These are phyloP conservation scores for Hanseniaspora lachancei DNA, from an alignment of 805 yeast genomes.

Conservation along the genomic window DNA sequence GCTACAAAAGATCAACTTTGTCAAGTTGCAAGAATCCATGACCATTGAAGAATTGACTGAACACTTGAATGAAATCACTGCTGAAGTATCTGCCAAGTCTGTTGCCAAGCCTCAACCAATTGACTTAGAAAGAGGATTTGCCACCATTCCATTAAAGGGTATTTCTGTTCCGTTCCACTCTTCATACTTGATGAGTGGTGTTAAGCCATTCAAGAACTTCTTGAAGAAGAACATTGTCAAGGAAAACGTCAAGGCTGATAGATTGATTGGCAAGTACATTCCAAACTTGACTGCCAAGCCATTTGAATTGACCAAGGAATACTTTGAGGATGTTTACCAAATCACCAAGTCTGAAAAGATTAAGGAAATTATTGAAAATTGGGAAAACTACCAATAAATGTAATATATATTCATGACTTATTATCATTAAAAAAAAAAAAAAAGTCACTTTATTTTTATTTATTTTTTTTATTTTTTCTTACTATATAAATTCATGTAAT, in stretches of 20 bases:
- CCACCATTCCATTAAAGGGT: constrained; percentile 95
- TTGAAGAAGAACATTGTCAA: constrained; percentile 88
- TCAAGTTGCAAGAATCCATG: constrained; percentile 67
- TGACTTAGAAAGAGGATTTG: constrained; percentile 93
- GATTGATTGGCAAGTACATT: constrained; percentile 87
- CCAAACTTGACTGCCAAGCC: constrained; percentile 98
- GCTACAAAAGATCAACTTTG: constrained; percentile 86
- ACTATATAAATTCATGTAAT: constrained; percentile 26
- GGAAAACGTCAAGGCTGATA: constrained; percentile 88
- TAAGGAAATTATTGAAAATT: constrained; percentile 78
- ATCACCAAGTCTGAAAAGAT: constrained; percentile 86
- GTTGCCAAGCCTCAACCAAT: constrained; percentile 89
- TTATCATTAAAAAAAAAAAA: neutral
- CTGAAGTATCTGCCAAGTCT: constrained; percentile 71
- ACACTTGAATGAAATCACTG: constrained; percentile 77
- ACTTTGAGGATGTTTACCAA: constrained; percentile 88
- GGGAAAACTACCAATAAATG: constrained; percentile 64
- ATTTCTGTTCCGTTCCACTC: constrained; percentile 99
- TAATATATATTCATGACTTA: neutral
- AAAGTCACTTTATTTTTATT: too few relatives aligned
- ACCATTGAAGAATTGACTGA: constrained; percentile 77
- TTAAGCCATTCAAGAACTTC: constrained; percentile 96
- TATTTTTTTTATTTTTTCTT: neutral
- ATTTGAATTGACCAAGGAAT: constrained; percentile 87
- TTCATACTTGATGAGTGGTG: constrained; percentile 95